Evolutionary conservation across 352 stramenopile genomes (phyloP).

Genomic region (Aphanomyces euteiches): DNA sequence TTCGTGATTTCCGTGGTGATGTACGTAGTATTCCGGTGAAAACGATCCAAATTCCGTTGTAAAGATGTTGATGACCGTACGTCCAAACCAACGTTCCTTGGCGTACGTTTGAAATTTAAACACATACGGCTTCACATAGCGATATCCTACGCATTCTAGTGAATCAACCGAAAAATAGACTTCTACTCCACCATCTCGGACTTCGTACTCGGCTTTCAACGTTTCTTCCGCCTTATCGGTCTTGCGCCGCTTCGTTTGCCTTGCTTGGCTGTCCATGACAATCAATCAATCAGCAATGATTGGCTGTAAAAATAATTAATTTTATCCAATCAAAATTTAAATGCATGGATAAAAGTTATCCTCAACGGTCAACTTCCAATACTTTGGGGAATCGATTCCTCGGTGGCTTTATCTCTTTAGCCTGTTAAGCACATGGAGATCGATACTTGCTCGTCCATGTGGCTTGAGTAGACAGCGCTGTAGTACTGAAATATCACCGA

Average conservation of each 20-base stretch:
- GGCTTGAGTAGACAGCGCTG: no score
- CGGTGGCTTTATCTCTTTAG: no score
- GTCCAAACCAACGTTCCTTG: slow-evolving; percentile 92
- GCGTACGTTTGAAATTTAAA: slow-evolving; percentile 94
- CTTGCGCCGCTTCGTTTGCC: slow-evolving; percentile 20
- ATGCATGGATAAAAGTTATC: no score
- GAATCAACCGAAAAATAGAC: not conserved
- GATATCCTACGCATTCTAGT: slow-evolving; percentile 49
- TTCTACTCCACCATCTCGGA: slow-evolving; percentile 14
- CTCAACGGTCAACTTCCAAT: no score
- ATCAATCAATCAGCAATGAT: slow-evolving; percentile 1
- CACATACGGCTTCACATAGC: slow-evolving; percentile 90
- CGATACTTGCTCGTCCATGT: no score
- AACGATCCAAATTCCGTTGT: slow-evolving; percentile 79
- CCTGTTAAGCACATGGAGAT: no score
- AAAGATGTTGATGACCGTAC: slow-evolving; percentile 91
- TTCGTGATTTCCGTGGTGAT: not conserved
- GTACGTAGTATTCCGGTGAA: slow-evolving; percentile 82
- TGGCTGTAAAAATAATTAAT: slow-evolving; percentile 11
- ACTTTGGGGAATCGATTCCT: no score
- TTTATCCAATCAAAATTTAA: not conserved
- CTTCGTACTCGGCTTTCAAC: slow-evolving; percentile 8
- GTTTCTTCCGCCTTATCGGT: not conserved
- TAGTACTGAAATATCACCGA: no score
- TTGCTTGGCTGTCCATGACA: not conserved